phyloP scores from a whole-genome alignment of 495 filamentous ascomycete genomes.

The Neurospora hispaniola region DNA sequence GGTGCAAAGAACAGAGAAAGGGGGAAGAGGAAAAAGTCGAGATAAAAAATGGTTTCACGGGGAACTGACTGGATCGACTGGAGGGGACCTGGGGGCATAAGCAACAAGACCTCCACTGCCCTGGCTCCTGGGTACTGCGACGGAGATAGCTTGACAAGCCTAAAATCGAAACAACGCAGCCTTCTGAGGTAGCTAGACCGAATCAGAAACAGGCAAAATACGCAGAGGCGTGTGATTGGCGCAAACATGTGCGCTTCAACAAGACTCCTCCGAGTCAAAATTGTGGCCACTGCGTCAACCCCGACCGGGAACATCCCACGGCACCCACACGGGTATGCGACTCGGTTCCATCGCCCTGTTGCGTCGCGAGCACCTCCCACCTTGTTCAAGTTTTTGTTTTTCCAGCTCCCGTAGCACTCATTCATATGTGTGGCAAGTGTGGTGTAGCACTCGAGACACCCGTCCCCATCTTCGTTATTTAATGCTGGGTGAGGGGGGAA shows the following conservation, averaged over 20 bases:
- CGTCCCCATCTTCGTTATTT: background rate
- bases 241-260: background rate
- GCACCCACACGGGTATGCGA: background rate
- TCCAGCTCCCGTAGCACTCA: background rate
- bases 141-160: slow-evolving; percentile 5
- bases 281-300: background rate
- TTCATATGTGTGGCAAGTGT: background rate
- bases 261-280: background rate
- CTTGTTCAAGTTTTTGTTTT: background rate
- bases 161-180: background rate
- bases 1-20: slow-evolving; percentile 5
- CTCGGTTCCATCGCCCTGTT: background rate
- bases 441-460: background rate
- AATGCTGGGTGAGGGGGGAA: background rate
- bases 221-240: slow-evolving; percentile 1
- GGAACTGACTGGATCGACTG: background rate
- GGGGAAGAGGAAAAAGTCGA: slow-evolving; percentile 6
- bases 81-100: background rate
- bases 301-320: background rate
- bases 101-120: background rate
- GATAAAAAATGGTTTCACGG: background rate
- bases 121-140: background rate
- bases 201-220: slow-evolving; percentile 9
- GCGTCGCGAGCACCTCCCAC: background rate
- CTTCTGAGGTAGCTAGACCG: background rate